Base-by-base conservation (phyloP, 768 basidiomycete genomes). In the Boletus pseudopeckii region DNA sequence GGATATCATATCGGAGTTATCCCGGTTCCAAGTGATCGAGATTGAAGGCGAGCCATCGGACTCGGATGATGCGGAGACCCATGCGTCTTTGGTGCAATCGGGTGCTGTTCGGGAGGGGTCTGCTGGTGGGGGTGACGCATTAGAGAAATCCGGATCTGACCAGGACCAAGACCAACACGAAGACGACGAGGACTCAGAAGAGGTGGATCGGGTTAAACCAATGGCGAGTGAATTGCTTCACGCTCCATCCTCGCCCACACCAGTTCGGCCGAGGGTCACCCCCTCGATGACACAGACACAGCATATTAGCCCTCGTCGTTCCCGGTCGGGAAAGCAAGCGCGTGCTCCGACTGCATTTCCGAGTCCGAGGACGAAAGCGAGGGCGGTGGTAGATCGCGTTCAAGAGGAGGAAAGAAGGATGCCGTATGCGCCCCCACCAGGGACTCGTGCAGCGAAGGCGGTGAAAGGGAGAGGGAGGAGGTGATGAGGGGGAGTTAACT, bases 31-130 rank as follows among this genome's bases (percentile, higher is more conserved):
- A 36, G 56, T 50, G 1, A 4, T 60, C 4, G 51, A 61, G 6
- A 38, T 50, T 10, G 48, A 4, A 28, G 41, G n/a, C 28, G 47
- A 53, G 8, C 60, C 65, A 17, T 58, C 57, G 3, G 68, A 71
- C 32, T 68, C 65, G 15, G 70, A 71, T 41, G 68, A 70, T 28
- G 60, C 51, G 32, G 68, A 71, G 45, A 70, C 59, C 5, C 66
- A 70, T 30, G 50, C 22, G 4, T 33, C 39, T 1, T 53, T 71
- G 48, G 30, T 56, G 13, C 47, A 36, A n/a, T 26, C 24, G 24
- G 50, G 17, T 15, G 15, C 7, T 11, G 14, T 38, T 6, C 28
- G 1, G 15, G 22, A 55, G 14, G 34, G 14, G 18, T 9, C 44
- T 32, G 45, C 5, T 5, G 30, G n/a, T 4, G 24, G 9, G 14